These are phyloP conservation scores for Microthlaspi erraticum DNA, from an alignment of 345 rosid species.

Conservation along the genomic window DNA sequence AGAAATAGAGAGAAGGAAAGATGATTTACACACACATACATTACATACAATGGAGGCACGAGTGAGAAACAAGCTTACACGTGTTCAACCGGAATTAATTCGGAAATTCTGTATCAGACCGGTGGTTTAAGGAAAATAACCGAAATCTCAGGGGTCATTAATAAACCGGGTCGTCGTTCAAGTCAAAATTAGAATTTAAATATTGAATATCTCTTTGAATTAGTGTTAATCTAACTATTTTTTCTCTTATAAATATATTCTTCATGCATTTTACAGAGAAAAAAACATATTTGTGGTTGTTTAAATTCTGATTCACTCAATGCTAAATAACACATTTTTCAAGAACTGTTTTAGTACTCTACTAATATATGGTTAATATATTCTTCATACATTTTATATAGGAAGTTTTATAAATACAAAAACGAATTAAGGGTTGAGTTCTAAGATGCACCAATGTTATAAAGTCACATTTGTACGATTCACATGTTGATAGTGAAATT, in stretches of 20 bases:
- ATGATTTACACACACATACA: too few relatives aligned
- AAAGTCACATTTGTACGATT: slow-evolving; percentile 28
- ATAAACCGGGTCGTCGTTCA: slow-evolving; percentile 18
- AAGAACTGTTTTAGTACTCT: too few relatives aligned
- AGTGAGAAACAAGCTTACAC: slow-evolving; percentile 39
- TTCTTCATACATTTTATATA: too few relatives aligned
- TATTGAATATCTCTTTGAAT: background rate
- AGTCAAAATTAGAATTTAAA: slow-evolving; percentile 18
- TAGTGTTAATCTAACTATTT: too few relatives aligned
- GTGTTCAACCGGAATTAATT: slow-evolving; percentile 18
- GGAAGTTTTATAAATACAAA: background rate
- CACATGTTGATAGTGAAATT: slow-evolving; percentile 40
- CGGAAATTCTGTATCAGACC: slow-evolving; percentile 4
- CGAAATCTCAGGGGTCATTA: background rate
- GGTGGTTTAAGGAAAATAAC: background rate
- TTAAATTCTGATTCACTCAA: too few relatives aligned
- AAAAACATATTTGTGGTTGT: too few relatives aligned
- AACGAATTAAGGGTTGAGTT: slow-evolving; percentile 9
- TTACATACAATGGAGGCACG: slow-evolving; percentile 29
- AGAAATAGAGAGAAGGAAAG: slow-evolving; percentile 35
- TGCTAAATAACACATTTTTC: too few relatives aligned
- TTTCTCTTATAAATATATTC: too few relatives aligned
- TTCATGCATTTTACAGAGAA: too few relatives aligned
- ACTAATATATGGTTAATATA: too few relatives aligned
- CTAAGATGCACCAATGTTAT: slow-evolving; percentile 18